Conservation (phyloP, 495 filamentous ascomycete genomes). For the Chaetomium tenue region DNA sequence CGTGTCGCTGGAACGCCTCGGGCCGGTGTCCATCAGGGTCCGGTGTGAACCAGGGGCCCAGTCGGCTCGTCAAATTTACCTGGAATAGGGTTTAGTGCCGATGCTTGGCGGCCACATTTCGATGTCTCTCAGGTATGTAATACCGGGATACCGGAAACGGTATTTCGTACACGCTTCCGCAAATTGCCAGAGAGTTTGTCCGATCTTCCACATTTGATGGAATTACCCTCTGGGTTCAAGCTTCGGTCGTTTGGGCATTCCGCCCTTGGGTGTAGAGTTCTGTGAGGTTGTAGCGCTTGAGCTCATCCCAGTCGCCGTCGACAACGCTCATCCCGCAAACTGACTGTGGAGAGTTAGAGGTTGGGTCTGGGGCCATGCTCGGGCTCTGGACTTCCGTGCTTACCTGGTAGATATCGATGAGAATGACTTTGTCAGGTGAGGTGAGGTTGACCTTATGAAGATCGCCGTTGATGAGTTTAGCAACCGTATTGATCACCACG, state of each 20-base stretch:
- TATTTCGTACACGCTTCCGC: neutral
- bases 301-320: slow-evolving; percentile 50
- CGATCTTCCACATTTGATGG: slow-evolving; percentile 11
- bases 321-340: slow-evolving; percentile 51
- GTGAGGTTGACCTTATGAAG: slow-evolving; percentile 81
- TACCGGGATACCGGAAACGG: slow-evolving; percentile 7
- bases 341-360: slow-evolving; percentile 30
- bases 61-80: slow-evolving; percentile 47
- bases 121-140: neutral
- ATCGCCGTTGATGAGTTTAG: slow-evolving; percentile 51
- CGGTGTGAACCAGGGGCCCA: slow-evolving; percentile 5
- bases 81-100: slow-evolving; percentile 47
- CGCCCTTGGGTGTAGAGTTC: slow-evolving; percentile 42
- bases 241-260: slow-evolving; percentile 24
- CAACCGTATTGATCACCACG: slow-evolving; percentile 74
- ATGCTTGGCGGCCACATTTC: slow-evolving; percentile 19
- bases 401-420: slow-evolving; percentile 89
- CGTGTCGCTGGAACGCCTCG: slow-evolving; percentile 9
- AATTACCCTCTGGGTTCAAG: neutral
- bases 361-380: neutral
- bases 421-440: slow-evolving; percentile 76
- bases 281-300: slow-evolving; percentile 50
- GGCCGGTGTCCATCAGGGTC: slow-evolving; percentile 2
- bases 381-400: slow-evolving; percentile 27
- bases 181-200: neutral